A percentile compares a stretch with the other conserved stretches of the same genome.
phyloP scores from a whole-genome alignment of 345 rosid genomes.

The Viola odorata region DNA sequence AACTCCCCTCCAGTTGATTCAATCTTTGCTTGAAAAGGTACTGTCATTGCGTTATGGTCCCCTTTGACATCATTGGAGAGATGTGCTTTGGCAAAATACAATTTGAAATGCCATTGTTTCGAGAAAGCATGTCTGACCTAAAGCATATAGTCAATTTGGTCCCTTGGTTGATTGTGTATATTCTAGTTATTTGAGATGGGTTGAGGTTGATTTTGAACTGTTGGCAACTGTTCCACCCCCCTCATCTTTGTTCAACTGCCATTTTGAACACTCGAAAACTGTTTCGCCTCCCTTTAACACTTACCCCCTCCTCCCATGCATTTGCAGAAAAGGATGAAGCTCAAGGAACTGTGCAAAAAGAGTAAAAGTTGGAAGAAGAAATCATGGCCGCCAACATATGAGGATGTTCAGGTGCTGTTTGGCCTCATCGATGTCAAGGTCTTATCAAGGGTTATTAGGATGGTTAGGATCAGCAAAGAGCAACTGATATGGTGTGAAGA shows the following conservation, averaged over 20 bases:
- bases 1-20: constrained; percentile 68
- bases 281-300: neutral
- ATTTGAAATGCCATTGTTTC: no score
- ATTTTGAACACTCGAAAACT: neutral
- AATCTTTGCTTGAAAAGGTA: constrained; percentile 72
- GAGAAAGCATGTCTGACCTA: no score
- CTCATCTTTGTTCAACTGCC: no score
- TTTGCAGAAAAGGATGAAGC: constrained; percentile 59
- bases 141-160: no score
- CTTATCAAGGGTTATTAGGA: constrained; percentile 59
- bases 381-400: constrained; percentile 65
- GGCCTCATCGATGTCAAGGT: constrained; percentile 65
- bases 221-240: neutral
- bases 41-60: neutral
- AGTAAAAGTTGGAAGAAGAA: constrained; percentile 74
- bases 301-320: neutral
- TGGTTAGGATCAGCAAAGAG: constrained; percentile 64
- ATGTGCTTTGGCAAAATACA: no score
- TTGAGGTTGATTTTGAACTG: no score
- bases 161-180: no score
- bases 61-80: no score
- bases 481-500: constrained; percentile 93
- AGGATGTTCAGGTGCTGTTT: constrained; percentile 63
- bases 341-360: constrained; percentile 65
- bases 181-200: no score